Percentiles rank a stretch among this genome's conserved stretches.
Conservation (phyloP, 2,329 filamentous ascomycete species). For the Aspergillus glaucus region DNA sequence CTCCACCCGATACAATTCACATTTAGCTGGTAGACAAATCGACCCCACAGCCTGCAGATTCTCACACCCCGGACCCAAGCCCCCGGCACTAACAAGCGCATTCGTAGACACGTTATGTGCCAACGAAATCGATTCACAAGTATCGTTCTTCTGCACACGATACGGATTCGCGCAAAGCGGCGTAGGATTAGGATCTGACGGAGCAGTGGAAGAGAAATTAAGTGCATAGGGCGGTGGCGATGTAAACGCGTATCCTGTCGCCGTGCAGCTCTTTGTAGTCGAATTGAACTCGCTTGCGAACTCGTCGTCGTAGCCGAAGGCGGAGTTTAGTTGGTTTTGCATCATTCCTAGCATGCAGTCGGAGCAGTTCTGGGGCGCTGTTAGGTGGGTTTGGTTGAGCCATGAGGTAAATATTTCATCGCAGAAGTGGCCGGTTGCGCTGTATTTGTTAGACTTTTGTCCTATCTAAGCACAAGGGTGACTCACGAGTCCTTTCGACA, state of each 20-base stretch:
- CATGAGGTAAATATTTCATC: not conserved
- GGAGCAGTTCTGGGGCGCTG: constrained; percentile 6
- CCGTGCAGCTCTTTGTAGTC: constrained; percentile 5
- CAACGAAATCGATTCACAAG: constrained; percentile 6
- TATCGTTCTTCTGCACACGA: constrained; percentile 6
- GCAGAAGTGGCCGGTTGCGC: not conserved
- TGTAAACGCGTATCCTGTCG: constrained; percentile 5
- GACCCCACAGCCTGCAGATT: not conserved
- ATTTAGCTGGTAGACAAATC: not conserved
- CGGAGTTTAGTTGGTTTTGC: constrained; percentile 9
- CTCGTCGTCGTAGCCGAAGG: constrained; percentile 10
- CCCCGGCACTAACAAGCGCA: not conserved
- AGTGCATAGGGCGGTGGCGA: constrained; percentile 5
- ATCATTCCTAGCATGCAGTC: constrained; percentile 7
- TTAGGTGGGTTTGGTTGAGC: not conserved
- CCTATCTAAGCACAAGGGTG: not conserved
- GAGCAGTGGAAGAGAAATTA: constrained; percentile 1
- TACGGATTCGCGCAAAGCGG: constrained; percentile 5
- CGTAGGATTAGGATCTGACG: constrained; percentile 2
- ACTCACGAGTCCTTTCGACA: not conserved
- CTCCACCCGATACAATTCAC: not conserved
- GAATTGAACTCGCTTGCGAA: not conserved
- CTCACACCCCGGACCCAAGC: not conserved
- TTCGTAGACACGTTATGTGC: not conserved
- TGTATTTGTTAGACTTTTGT: not conserved